Evolutionary conservation across 441 rosid species (phyloP), one percentile per base, ranked within the genome.

Genomic region (Erodium texanum): DNA sequence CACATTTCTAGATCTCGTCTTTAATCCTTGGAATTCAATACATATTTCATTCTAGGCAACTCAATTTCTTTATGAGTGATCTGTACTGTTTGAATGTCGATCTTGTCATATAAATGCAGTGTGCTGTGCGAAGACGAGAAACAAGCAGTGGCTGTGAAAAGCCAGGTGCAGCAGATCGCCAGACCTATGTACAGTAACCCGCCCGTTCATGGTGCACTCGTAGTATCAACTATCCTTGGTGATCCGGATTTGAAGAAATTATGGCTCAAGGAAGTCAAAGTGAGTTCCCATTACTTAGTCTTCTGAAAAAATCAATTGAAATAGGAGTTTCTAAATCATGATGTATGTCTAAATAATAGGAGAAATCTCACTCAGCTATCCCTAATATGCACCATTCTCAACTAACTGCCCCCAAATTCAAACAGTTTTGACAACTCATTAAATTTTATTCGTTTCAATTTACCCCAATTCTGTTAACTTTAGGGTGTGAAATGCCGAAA

Each of bases 131-230:
- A 87, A 73, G 84, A 90, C 82, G 86, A 83, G 73, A 85, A 87
- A 68, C 89, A 93, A 82, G 94, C 97, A 0, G 86, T 85, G 73
- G 73, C 91, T 20, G 92, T 89, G 63, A 93, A 90, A 80, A 90
- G 97, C 76, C 98, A 93, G 82, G 73, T 93, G 88, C 98, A 93
- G 85, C 97, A 84, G 79, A 89, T 93, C 61, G 98, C 94, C 54
- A 86, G 98, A 74, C 97, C 97, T 66, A 90, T 90, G 98, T 93
- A 93, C 83, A 93, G 98, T 76, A 93, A 93, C 76, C 98, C 97
- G 29, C 98, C 98, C 68, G 77, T 87, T 70, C 95, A 89, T 73
- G 98, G 98, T 73, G 94, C 97, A 34, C 85, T 87, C 19, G 64
- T 89, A 3, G 98, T 93, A 66, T 83, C 97, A 27, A 87, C 84